Conservation (phyloP, 169 alveolate species). For the Miamiensis avidus region DNA sequence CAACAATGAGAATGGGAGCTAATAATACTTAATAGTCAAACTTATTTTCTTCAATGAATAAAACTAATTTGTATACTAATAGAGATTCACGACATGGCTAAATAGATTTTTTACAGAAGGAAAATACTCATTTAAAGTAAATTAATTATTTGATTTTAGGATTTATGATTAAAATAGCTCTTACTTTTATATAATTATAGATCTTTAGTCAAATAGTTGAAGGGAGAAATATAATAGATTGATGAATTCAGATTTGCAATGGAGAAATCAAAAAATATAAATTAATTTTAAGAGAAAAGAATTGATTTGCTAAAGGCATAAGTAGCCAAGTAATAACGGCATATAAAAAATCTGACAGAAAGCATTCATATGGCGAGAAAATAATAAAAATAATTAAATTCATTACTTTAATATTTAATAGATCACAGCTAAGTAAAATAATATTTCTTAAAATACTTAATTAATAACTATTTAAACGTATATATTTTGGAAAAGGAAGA, state of each 20-base stretch:
- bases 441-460: too few relatives aligned
- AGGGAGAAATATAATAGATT: neutral
- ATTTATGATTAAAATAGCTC: too few relatives aligned
- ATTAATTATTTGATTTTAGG: constrained; percentile 1
- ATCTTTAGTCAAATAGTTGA: too few relatives aligned
- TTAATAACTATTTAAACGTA: too few relatives aligned
- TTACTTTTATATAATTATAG: too few relatives aligned
- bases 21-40: too few relatives aligned
- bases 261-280: neutral
- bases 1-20: too few relatives aligned
- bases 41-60: too few relatives aligned
- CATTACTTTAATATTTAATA: too few relatives aligned
- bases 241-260: constrained; percentile 14
- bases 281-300: neutral
- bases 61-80: neutral
- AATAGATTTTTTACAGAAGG: neutral
- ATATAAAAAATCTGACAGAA: neutral
- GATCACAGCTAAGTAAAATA: too few relatives aligned
- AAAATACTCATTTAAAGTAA: neutral
- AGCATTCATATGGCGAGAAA: neutral
- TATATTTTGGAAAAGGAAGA: too few relatives aligned
- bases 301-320: neutral
- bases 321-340: neutral
- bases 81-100: neutral
- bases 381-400: neutral